Conservation (phyloP, 768 basidiomycete genomes). For the Lactifluus echinatus region DNA sequence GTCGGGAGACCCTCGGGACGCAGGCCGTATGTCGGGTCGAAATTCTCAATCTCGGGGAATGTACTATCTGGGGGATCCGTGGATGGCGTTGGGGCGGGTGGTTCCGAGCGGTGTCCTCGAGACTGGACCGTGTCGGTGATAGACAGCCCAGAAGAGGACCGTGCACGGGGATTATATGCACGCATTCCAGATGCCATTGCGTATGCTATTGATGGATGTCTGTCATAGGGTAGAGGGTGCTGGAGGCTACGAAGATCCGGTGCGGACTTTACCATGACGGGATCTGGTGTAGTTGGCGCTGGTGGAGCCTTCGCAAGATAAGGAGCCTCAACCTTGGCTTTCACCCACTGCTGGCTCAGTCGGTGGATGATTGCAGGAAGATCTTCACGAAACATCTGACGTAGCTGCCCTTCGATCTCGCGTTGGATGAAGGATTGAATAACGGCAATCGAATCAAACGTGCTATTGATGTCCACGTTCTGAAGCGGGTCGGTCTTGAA, state of each 20-base stretch:
- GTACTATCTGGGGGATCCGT: slow-evolving; percentile 26
- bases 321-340: slow-evolving; percentile 88
- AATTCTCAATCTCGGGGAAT: slow-evolving; percentile 70
- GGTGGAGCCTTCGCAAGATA: slow-evolving; percentile 56
- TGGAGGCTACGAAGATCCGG: slow-evolving; percentile 6
- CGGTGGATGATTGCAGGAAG: slow-evolving; percentile 94
- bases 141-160: slow-evolving; percentile 11
- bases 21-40: slow-evolving; percentile 93
- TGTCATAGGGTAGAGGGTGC: background rate
- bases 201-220: slow-evolving; percentile 3
- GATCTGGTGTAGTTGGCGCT: slow-evolving; percentile 18
- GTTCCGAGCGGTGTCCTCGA: slow-evolving; percentile 19
- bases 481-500: slow-evolving; percentile 99
- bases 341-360: slow-evolving; percentile 93
- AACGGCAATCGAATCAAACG: slow-evolving; percentile 96
- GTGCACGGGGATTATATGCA: slow-evolving; percentile 5
- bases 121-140: slow-evolving; percentile 7
- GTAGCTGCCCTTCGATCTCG: slow-evolving; percentile 92
- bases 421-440: slow-evolving; percentile 97
- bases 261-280: slow-evolving; percentile 14
- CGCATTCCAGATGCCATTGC: slow-evolving; percentile 4
- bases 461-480: slow-evolving; percentile 94
- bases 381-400: slow-evolving; percentile 98
- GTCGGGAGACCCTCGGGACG: slow-evolving; percentile 85
- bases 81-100: slow-evolving; percentile 25